Conservation (phyloP, 306 rosid species). For the Vigna unguiculata region DNA sequence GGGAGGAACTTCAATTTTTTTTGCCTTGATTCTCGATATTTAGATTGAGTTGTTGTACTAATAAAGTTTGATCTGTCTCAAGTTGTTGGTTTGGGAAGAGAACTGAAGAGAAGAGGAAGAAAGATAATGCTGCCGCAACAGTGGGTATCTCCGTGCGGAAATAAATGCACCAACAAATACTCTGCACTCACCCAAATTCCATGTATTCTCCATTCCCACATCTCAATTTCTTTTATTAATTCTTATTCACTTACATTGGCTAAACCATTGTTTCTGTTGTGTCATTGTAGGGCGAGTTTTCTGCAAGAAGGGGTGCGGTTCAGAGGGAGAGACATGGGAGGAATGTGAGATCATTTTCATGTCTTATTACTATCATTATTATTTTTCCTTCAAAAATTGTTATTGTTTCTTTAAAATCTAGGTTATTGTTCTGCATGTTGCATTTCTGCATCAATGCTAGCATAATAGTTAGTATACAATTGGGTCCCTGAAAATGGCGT, state of each 20-base stretch:
- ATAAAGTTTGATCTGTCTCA: too few species aligned
- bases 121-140: slow-evolving; percentile 77
- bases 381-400: neutral
- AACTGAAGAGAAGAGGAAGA: neutral
- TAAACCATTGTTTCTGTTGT: too few species aligned
- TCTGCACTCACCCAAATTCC: slow-evolving; percentile 81
- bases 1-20: too few species aligned
- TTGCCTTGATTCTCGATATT: too few species aligned
- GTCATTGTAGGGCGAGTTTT: slow-evolving; percentile 79
- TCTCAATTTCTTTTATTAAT: neutral
- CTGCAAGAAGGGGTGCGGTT: slow-evolving; percentile 91
- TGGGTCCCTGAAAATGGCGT: neutral
- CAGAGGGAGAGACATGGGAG: slow-evolving; percentile 82
- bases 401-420: neutral
- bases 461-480: neutral
- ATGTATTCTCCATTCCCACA: slow-evolving; percentile 38
- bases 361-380: neutral
- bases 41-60: too few species aligned
- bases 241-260: too few species aligned
- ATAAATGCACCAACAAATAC: slow-evolving; percentile 79
- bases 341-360: slow-evolving; percentile 66
- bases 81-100: too few species aligned
- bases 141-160: slow-evolving; percentile 82
- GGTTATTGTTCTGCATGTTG: slow-evolving; percentile 20
- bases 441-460: slow-evolving; percentile 24